These are phyloP conservation scores for Cenococcum geophilum DNA, from an alignment of 495 filamentous ascomycete genomes.

Conservation along the genomic window DNA sequence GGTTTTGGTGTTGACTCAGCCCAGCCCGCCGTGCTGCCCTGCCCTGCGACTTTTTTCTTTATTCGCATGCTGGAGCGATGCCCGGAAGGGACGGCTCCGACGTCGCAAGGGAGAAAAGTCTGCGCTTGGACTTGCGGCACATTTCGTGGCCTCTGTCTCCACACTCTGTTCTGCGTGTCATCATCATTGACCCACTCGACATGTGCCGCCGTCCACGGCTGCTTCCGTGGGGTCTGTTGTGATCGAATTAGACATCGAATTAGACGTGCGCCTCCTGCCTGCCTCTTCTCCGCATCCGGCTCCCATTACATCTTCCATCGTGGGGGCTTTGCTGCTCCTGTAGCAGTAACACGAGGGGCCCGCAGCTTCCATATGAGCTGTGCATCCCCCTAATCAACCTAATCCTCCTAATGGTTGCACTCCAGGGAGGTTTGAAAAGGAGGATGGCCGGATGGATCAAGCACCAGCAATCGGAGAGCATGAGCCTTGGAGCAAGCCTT, in stretches of 20 bases:
- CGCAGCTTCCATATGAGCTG: not conserved
- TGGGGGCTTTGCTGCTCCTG: not conserved
- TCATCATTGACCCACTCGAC: not conserved
- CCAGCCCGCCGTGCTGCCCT: not conserved
- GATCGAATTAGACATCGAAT: not conserved
- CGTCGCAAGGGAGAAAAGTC: not conserved
- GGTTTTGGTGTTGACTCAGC: constrained; percentile 7
- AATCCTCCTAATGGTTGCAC: not conserved
- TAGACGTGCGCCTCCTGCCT: not conserved
- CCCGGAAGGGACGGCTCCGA: constrained; percentile 2
- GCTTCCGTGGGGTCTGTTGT: not conserved
- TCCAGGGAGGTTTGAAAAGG: not conserved
- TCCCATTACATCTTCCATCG: not conserved
- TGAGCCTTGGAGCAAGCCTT: no score
- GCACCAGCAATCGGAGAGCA: not conserved
- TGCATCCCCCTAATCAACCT: not conserved
- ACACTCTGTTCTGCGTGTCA: constrained; percentile 7
- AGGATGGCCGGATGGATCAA: not conserved
- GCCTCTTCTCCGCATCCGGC: not conserved
- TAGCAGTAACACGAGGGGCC: not conserved
- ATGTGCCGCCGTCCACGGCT: not conserved
- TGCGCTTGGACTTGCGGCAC: constrained; percentile 6
- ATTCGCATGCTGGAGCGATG: not conserved
- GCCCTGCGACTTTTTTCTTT: no score
- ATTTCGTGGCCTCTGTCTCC: constrained; percentile 3